phyloP scores from a whole-genome alignment of 306 rosid genomes.

The Casuarina cunninghamiana region DNA sequence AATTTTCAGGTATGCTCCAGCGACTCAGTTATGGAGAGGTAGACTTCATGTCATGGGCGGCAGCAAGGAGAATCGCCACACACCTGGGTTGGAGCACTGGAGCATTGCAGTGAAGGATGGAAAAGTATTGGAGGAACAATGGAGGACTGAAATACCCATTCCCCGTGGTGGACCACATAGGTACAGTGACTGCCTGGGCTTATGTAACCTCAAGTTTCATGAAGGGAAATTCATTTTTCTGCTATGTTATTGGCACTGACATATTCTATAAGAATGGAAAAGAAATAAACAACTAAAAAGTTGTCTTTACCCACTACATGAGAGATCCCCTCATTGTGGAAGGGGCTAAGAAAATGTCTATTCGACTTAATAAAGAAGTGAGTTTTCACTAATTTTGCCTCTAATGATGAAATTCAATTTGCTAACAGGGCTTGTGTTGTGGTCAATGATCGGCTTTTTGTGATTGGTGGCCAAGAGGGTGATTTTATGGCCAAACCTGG shows the following conservation, averaged over 20 bases:
- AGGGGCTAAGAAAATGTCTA: neutral
- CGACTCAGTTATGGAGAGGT: constrained; percentile 90
- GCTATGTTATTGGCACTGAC: neutral
- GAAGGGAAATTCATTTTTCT: neutral
- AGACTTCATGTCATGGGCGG: constrained; percentile 98
- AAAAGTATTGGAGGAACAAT: constrained; percentile 59
- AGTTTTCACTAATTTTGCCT: neutral
- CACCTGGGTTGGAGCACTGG: constrained; percentile 89
- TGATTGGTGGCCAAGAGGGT: constrained; percentile 96
- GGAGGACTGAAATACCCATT: constrained; percentile 76
- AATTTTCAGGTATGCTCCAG: constrained; percentile 76
- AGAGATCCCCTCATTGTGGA: neutral
- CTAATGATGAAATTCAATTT: constrained; percentile 19
- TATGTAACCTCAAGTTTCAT: neutral
- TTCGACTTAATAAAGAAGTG: neutral
- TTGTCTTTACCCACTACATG: neutral
- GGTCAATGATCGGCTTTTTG: constrained; percentile 56
- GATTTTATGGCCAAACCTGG: constrained; percentile 97
- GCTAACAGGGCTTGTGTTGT: constrained; percentile 70
- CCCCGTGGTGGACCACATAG: constrained; percentile 97
- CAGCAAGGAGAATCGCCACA: constrained; percentile 88
- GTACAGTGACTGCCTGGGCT: constrained; percentile 38
- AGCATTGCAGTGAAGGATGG: constrained; percentile 87
- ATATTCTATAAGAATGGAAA: too few species aligned
- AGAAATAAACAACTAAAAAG: neutral